Percentiles rank a stretch among this genome's conserved stretches.
phyloP scores from a whole-genome alignment of 441 rosid genomes.

The Viola pubescens region DNA sequence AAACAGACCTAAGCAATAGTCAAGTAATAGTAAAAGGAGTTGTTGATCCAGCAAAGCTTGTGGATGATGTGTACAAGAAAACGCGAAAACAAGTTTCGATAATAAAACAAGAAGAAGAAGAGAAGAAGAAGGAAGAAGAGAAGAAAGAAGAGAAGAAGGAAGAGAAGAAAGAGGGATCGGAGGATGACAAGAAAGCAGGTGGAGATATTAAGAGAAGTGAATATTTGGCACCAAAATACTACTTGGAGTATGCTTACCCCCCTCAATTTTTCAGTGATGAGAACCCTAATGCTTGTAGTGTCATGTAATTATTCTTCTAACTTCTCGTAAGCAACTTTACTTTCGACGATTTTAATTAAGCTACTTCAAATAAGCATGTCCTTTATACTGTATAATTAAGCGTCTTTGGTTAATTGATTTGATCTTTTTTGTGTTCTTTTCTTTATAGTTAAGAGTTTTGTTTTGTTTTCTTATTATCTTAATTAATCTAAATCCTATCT shows the following conservation, averaged over 20 bases:
- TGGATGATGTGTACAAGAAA: conserved; percentile 53
- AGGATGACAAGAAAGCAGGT: conserved; percentile 20
- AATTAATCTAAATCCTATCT: no score
- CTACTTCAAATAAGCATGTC: conserved; percentile 4
- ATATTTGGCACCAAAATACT: conserved; percentile 35
- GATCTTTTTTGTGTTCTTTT: no score
- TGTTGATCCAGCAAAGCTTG: conserved; percentile 52
- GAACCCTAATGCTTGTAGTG: conserved; percentile 80
- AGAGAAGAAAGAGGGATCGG: conserved; percentile 10
- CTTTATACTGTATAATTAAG: conserved; percentile 1
- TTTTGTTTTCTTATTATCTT: no score
- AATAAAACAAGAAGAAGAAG: conserved; percentile 37
- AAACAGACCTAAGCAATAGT: conserved; percentile 59
- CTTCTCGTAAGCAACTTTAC: background rate
- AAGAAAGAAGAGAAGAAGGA: conserved; percentile 23
- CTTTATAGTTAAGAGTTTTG: no score
- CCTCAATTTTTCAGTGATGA: conserved; percentile 83
- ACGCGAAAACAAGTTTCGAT: conserved; percentile 60
- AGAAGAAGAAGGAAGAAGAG: conserved; percentile 32
- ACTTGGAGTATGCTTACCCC: conserved; percentile 50
- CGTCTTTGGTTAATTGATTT: no score
- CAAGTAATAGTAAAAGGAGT: conserved; percentile 70
- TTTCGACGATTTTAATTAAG: background rate
- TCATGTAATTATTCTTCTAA: conserved; percentile 37
- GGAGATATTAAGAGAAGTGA: conserved; percentile 50